These are phyloP conservation scores for Viola odorata DNA, from an alignment of 345 rosid species.

Conservation along the genomic window DNA sequence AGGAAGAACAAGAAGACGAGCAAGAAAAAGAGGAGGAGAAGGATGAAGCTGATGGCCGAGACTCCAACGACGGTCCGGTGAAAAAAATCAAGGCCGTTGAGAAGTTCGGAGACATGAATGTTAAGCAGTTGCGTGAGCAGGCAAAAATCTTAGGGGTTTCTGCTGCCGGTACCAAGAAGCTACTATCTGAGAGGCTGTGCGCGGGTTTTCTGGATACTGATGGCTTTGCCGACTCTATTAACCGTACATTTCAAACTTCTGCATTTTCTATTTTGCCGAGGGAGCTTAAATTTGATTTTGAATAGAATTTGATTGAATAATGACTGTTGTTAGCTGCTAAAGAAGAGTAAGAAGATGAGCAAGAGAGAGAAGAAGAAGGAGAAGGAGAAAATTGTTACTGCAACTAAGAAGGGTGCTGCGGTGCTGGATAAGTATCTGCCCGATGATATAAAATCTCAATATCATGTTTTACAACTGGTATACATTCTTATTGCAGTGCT, in stretches of 20 bases:
- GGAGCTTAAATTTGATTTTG: background rate
- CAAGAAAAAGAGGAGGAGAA: conserved; percentile 21
- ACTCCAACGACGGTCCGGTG: conserved; percentile 4
- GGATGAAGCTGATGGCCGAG: conserved; percentile 1
- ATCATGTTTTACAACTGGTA: conserved; percentile 69
- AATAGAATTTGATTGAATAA: background rate
- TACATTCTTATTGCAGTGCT: conserved; percentile 6
- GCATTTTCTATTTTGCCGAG: background rate
- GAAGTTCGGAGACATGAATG: conserved; percentile 46
- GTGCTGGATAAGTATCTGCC: conserved; percentile 76
- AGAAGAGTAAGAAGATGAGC: conserved; percentile 28
- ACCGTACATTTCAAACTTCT: conserved; percentile 13
- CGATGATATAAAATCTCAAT: conserved; percentile 60
- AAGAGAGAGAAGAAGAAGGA: conserved; percentile 15
- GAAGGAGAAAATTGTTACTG: conserved; percentile 54
- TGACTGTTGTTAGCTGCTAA: conserved; percentile 13
- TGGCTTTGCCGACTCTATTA: conserved; percentile 10
- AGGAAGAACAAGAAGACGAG: conserved; percentile 39
- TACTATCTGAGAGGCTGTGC: conserved; percentile 59
- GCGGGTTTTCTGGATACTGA: conserved; percentile 17
- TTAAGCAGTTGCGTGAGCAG: conserved; percentile 69
- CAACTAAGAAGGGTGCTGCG: conserved; percentile 74
- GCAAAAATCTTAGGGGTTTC: conserved; percentile 48
- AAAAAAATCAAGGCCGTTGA: conserved; percentile 43
- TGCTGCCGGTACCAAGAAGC: conserved; percentile 59